Base-by-base conservation (phyloP, 345 rosid species). In the Kernera saxatilis region DNA sequence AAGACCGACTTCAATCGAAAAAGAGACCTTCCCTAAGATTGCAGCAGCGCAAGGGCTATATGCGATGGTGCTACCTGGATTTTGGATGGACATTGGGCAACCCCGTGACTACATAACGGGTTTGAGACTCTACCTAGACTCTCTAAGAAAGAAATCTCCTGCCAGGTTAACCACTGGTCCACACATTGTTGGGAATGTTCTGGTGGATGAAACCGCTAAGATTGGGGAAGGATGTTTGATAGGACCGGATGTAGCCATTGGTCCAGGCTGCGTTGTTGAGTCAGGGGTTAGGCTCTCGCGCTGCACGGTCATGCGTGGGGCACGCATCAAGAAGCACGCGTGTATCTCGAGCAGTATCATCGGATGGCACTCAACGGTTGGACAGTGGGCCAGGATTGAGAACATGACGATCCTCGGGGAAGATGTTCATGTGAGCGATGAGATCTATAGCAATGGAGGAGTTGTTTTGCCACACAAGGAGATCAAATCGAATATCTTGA, bases 41-140 rank as follows among this genome's bases (percentile, higher is more conserved):
- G 96, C 97, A n/a, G 81, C 92, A 3, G 89, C 81, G 14, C 76
- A 82, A 62, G 83, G 86, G 68, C 96, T 94, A 60, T 91, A 68
- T 6, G 99, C 96, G 1, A 94, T 94, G 98, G 99, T 89, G 37
- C 84, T 94, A 46, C 96, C 97, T 0, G 99, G 99, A 18, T 94
- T 94, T 59, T 94, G 99, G 99, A 94, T 94, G 99, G 99, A 94
- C 83, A 89, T 94, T 45, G 99, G 99, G 60, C 99, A 94, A 80
- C 99, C 99, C 11, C 85, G 84, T 72, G 99, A 94, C 62, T 94
- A 94, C 87, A 94, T 94, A 32, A 81, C 93, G 0, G 99, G 99
- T 13, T 78, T 94, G 53, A 88, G 96, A 72, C 99, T 94, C 54
- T 94, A 94, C 77, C 87, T 94, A n/a, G 98, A 94, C 69, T 94